phyloP scores from a whole-genome alignment of 148 eudicot species.

The Rheum nobile region DNA sequence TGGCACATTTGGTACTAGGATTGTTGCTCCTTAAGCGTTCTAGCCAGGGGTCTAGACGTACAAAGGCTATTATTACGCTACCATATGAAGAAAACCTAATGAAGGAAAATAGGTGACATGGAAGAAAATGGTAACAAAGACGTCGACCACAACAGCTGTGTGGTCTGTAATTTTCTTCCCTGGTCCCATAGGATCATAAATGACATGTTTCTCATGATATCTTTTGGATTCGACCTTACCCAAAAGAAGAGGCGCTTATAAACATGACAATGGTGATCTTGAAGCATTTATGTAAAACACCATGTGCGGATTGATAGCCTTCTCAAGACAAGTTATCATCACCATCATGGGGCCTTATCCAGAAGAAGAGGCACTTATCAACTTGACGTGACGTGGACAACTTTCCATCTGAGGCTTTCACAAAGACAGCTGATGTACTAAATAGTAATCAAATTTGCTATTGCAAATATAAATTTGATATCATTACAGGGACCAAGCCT shows the following conservation, averaged over 20 bases:
- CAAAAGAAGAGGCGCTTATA: neutral
- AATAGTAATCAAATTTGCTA: too few relatives aligned
- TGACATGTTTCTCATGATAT: neutral
- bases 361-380: neutral
- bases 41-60: too few relatives aligned
- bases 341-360: neutral
- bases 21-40: too few relatives aligned
- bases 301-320: neutral
- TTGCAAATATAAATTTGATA: neutral
- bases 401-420: neutral
- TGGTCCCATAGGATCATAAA: neutral
- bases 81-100: too few relatives aligned
- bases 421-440: too few relatives aligned
- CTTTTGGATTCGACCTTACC: neutral
- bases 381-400: neutral
- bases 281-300: neutral
- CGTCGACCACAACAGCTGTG: neutral
- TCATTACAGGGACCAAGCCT: neutral
- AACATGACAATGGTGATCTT: neutral
- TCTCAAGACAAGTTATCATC: neutral
- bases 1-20: too few relatives aligned
- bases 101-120: too few relatives aligned
- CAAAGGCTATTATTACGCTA: too few relatives aligned
- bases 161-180: neutral
- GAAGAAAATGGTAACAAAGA: too few relatives aligned